Evolutionary conservation across 2,329 filamentous ascomycete genomes (phyloP), one percentile per base, ranked within the genome.

Genomic region (Sarocladium brachiariae): DNA sequence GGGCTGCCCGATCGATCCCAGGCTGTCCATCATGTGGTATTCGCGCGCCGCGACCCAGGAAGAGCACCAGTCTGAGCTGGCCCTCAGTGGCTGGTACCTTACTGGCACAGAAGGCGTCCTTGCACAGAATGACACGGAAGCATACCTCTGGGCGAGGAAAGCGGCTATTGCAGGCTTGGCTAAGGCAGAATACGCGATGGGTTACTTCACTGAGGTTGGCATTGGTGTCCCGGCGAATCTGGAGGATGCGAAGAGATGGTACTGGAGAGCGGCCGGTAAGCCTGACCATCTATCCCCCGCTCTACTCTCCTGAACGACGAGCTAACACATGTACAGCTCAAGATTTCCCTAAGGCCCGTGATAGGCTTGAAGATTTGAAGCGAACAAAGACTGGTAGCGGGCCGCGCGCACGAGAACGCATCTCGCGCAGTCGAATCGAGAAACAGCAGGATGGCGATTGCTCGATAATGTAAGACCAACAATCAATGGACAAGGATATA

Each of bases 181-280:
- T 7, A 99, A 97, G 73, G 93, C 93, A 0, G 88, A 97, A 70
- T 97, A 96, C 69, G 93, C 92, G 0, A 96, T 99, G 66, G 93
- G 93, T 0, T 96, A 97, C 69, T 96, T 95, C 63, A 95, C 89
- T 1, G 93, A 99, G 68, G 85, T 93, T 46, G 93, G 93, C 11
- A 97, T 99, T 59, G 93, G 93, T 25, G 84, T 89, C 56, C 76
- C 85, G 14, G 83, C 87, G 8, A 95, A 92, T 65, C 61, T 96
- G 59, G 93, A 99, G 61, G 93, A 97, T 70, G 93, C 92, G 19
- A 96, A 95, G 76, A 81, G 90, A 59, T 99, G 93, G 93, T 99
- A 99, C 70, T 96, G 91, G 80, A 80, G 92, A 66, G 91, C 93
- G 69, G 93, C 93, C 64, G 87, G 92, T 96, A 76, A 82, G 89